Evolutionary conservation across 441 rosid genomes (phyloP).

Genomic region (Kokia cookei): DNA sequence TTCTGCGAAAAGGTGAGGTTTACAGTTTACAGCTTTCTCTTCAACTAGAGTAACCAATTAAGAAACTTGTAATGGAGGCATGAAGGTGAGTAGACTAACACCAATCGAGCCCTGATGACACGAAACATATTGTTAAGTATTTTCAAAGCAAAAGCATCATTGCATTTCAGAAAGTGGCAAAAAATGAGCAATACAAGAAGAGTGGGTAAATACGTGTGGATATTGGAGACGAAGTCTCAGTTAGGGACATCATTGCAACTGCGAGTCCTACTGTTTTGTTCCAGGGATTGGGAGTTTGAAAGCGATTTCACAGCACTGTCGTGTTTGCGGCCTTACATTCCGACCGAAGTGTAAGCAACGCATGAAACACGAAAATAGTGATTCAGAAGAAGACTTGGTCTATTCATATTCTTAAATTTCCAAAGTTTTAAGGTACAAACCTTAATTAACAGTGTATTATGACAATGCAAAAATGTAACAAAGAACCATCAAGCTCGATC

Average conservation of each 20-base stretch:
- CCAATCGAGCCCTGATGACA: not conserved
- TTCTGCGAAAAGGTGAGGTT: not conserved
- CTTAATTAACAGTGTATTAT: not conserved
- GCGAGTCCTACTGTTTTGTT: not conserved
- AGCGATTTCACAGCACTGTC: conserved; percentile 1
- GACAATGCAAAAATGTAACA: too few species aligned
- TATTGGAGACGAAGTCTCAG: too few species aligned
- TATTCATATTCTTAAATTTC: not conserved
- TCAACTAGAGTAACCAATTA: not conserved
- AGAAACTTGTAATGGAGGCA: not conserved
- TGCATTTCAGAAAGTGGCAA: not conserved
- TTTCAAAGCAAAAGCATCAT: not conserved
- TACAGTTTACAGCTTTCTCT: not conserved
- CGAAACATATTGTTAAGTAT: not conserved
- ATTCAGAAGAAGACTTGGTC: not conserved
- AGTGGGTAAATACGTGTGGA: not conserved
- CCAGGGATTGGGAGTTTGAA: conserved; percentile 2
- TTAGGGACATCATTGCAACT: not conserved
- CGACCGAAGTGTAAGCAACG: not conserved
- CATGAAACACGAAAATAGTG: not conserved
- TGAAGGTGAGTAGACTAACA: not conserved
- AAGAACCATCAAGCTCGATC: too few species aligned
- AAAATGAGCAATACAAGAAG: not conserved
- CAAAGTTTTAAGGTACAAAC: not conserved
- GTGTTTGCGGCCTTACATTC: conserved; percentile 7